These are phyloP conservation scores for Aspergillus sp. DNA, from an alignment of 2,329 filamentous ascomycete species.

Conservation along the genomic window DNA sequence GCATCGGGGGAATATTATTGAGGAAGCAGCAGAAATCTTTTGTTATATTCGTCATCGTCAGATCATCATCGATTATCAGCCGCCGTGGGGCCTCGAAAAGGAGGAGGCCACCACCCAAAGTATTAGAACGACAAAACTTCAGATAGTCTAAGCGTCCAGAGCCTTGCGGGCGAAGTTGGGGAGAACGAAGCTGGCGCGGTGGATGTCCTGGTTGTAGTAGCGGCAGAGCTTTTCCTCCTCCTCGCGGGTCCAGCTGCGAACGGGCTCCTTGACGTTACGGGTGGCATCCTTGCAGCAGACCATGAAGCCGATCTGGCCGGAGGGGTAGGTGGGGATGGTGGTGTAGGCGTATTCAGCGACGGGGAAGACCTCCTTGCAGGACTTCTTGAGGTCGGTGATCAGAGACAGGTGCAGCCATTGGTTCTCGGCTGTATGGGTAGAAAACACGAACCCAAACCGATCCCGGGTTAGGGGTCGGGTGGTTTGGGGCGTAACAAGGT, in stretches of 20 bases:
- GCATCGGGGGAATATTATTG: neutral
- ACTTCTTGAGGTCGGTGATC: constrained; percentile 93
- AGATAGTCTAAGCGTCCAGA: constrained; percentile 39
- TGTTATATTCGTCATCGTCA: constrained; percentile 22
- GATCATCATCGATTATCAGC: constrained; percentile 21
- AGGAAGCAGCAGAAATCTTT: neutral
- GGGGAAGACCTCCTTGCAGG: constrained; percentile 96
- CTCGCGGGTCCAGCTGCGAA: constrained; percentile 77
- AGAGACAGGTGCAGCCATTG: constrained; percentile 97
- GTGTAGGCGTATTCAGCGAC: constrained; percentile 97
- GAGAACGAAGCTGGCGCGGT: constrained; percentile 90
- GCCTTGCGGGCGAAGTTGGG: constrained; percentile 89
- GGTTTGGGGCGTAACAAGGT: constrained; percentile 30
- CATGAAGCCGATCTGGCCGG: constrained; percentile 99
- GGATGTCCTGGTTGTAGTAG: constrained; percentile 97
- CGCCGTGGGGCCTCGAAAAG: constrained; percentile 12
- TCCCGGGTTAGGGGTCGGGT: constrained; percentile 31
- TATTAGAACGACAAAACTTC: constrained; percentile 8
- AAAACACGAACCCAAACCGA: constrained; percentile 35
- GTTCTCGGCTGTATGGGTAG: constrained; percentile 74
- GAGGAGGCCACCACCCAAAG: constrained; percentile 9
- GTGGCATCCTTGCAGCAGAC: constrained; percentile 94
- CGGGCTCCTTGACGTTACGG: constrained; percentile 79
- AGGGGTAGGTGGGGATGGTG: constrained; percentile 98
- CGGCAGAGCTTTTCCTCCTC: constrained; percentile 91